Percentiles rank a stretch among this genome's conserved stretches.
Conservation (phyloP, 495 filamentous ascomycete species). For the Neurospora africana region DNA sequence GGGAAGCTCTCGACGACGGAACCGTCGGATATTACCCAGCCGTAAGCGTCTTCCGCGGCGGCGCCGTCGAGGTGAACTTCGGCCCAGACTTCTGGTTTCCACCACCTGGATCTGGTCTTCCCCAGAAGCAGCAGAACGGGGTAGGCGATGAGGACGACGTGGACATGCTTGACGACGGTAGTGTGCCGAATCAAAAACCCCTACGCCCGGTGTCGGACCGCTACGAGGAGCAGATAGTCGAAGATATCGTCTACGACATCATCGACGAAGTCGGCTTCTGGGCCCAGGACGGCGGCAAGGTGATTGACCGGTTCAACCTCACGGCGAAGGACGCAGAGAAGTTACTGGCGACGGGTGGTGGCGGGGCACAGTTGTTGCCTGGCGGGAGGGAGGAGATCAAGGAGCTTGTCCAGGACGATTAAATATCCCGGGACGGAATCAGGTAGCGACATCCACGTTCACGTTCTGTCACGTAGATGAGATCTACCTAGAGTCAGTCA, state of each 20-base stretch:
- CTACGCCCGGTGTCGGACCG: conserved; percentile 61
- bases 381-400: conserved; percentile 45
- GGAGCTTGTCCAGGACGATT: conserved; percentile 55
- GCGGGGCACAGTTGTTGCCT: conserved; percentile 25
- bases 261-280: conserved; percentile 84
- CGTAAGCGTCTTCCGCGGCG: conserved; percentile 82
- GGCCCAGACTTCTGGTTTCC: conserved; percentile 84
- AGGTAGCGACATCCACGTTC: background rate
- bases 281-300: conserved; percentile 50
- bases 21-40: conserved; percentile 93
- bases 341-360: conserved; percentile 22
- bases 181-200: background rate
- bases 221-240: conserved; percentile 89
- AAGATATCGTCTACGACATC: conserved; percentile 86
- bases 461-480: background rate
- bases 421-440: conserved; percentile 8
- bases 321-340: conserved; percentile 25
- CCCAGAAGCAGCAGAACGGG: background rate
- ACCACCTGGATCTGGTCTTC: conserved; percentile 38
- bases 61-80: conserved; percentile 85
- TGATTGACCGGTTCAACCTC: conserved; percentile 23
- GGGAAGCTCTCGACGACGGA: conserved; percentile 82
- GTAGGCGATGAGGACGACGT: conserved; percentile 31
- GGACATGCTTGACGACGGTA: conserved; percentile 35
- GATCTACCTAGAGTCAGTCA: background rate